Conservation (phyloP, 1,284 basidiomycete species). For the Pseudozyma thailandica region DNA sequence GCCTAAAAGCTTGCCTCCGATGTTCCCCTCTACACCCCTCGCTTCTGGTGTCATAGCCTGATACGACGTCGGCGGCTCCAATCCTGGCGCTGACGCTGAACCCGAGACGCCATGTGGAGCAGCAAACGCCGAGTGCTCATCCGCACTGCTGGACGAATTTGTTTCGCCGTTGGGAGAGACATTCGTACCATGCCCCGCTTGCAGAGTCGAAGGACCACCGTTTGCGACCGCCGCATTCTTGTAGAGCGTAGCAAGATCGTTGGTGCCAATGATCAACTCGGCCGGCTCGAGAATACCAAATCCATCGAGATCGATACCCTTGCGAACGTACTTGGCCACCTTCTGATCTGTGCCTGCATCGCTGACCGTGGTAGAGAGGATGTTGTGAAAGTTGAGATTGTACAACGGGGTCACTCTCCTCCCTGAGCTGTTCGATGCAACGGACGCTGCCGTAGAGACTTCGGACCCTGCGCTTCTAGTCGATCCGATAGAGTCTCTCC, state of each 20-base stretch:
- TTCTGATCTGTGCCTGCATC: slow-evolving; percentile 94
- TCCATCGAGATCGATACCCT: slow-evolving; percentile 72
- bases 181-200: slow-evolving; percentile 9
- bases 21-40: slow-evolving; percentile 34
- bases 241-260: slow-evolving; percentile 45
- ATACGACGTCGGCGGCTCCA: slow-evolving; percentile 56
- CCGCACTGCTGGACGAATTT: slow-evolving; percentile 22
- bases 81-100: slow-evolving; percentile 7
- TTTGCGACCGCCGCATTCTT: slow-evolving; percentile 5
- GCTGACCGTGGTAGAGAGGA: slow-evolving; percentile 87
- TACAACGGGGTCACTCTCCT: slow-evolving; percentile 89
- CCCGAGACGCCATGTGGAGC: slow-evolving; percentile 6
- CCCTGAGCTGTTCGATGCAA: slow-evolving; percentile 55
- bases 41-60: slow-evolving; percentile 62
- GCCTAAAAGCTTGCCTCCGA: slow-evolving; percentile 56
- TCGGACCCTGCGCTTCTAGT: slow-evolving; percentile 42
- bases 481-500: slow-evolving; percentile 49
- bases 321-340: slow-evolving; percentile 87
- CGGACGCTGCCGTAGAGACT: slow-evolving; percentile 30
- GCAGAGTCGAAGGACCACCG: slow-evolving; percentile 13
- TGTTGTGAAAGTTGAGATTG: slow-evolving; percentile 90
- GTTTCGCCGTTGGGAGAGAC: slow-evolving; percentile 22
- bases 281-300: slow-evolving; percentile 68
- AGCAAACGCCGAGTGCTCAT: slow-evolving; percentile 32
- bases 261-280: slow-evolving; percentile 53